Percentiles rank a stretch among this genome's conserved stretches.
These are phyloP conservation scores for Fraxinus cuspidata DNA, from an alignment of 257 asterid genomes.

Conservation along the genomic window DNA sequence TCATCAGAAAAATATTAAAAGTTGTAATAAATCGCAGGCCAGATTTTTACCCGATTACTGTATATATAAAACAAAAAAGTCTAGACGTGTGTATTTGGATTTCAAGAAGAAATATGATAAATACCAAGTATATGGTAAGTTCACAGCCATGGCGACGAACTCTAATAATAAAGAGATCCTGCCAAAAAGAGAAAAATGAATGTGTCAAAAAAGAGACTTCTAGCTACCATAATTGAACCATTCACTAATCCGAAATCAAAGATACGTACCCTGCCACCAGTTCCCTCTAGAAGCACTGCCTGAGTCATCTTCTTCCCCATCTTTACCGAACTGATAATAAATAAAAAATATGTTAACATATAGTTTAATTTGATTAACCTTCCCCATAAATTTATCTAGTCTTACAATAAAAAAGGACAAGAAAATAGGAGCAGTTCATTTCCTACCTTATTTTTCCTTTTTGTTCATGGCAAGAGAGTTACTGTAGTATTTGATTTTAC, in stretches of 20 bases:
- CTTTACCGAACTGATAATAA: constrained; percentile 47
- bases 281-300: constrained; percentile 78
- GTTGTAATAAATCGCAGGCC: background rate
- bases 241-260: background rate
- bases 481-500: background rate
- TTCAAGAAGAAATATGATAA: background rate
- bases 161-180: constrained; percentile 80
- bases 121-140: constrained; percentile 43
- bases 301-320: constrained; percentile 66
- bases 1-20: background rate
- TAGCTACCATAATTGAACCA: background rate
- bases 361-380: background rate
- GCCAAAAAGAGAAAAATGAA: constrained; percentile 15
- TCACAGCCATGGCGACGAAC: constrained; percentile 26
- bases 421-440: background rate
- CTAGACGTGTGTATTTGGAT: background rate
- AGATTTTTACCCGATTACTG: background rate
- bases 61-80: background rate
- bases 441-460: no score
- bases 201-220: background rate
- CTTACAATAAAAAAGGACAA: background rate
- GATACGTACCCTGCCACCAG: constrained; percentile 85
- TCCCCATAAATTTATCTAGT: no score
- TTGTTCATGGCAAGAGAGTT: background rate
- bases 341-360: background rate